Conservation (phyloP, 495 filamentous ascomycete species). For the Penicillium parvum region DNA sequence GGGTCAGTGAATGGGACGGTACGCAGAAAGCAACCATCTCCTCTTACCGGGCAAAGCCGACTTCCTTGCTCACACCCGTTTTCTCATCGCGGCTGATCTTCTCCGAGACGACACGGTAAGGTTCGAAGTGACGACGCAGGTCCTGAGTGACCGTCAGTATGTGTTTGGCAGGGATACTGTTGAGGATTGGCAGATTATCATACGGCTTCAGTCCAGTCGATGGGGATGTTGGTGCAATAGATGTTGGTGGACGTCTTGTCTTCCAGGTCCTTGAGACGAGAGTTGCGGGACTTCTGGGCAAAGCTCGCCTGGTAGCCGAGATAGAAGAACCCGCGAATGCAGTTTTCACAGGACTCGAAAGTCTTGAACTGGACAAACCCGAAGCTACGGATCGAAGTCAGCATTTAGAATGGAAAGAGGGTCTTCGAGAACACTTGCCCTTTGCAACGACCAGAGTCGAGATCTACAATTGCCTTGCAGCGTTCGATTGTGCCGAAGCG, state of each 20-base stretch:
- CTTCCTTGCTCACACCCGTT: constrained; percentile 87
- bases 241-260: constrained; percentile 88
- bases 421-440: constrained; percentile 67
- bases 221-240: constrained; percentile 93
- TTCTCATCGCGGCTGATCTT: constrained; percentile 83
- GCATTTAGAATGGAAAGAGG: not conserved
- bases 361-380: constrained; percentile 93
- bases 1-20: not conserved
- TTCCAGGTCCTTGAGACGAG: constrained; percentile 85
- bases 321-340: constrained; percentile 92
- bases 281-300: constrained; percentile 95
- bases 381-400: constrained; percentile 56
- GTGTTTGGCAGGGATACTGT: not conserved
- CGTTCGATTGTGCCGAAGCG: constrained; percentile 89
- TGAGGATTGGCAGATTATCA: not conserved
- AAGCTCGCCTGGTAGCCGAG: constrained; percentile 96
- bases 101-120: constrained; percentile 80
- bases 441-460: constrained; percentile 86
- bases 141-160: constrained; percentile 27
- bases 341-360: constrained; percentile 84
- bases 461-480: constrained; percentile 96
- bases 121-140: constrained; percentile 56
- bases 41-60: constrained; percentile 89
- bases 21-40: not conserved
- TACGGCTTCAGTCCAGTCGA: constrained; percentile 83